Conservation (phyloP, 139 green algal genomes). For the Yamagishiella unicocca region DNA sequence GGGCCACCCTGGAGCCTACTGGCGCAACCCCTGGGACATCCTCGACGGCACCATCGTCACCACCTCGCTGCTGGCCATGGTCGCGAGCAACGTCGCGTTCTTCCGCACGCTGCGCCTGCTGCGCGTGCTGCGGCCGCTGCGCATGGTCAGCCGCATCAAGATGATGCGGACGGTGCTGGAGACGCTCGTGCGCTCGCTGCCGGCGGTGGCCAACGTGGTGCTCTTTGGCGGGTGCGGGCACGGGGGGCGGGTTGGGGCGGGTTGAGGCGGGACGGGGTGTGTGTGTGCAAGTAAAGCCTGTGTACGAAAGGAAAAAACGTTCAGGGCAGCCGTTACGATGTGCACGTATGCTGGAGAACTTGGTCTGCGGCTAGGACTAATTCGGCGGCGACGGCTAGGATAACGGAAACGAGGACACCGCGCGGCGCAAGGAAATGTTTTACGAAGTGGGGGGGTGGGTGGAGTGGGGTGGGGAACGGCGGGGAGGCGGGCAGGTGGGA, state of each 20-base stretch:
- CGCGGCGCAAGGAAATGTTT: no score
- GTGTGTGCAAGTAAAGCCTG: neutral
- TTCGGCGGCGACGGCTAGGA: no score
- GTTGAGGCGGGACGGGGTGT: neutral
- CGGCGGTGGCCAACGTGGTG: conserved; percentile 56
- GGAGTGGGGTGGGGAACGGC: no score
- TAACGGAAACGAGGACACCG: no score
- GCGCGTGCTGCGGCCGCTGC: conserved; percentile 67
- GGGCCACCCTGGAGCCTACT: conserved; percentile 56
- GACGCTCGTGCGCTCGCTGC: conserved; percentile 57
- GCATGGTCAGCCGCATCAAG: conserved; percentile 50
- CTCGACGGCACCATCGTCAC: conserved; percentile 67
- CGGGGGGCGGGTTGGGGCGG: neutral
- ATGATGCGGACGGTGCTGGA: conserved; percentile 61
- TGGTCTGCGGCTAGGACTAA: no score
- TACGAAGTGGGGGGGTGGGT: no score
- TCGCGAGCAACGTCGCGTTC: conserved; percentile 31
- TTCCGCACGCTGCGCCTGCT: conserved; percentile 68
- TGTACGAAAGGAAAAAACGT: no score
- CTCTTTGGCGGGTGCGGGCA: conserved; percentile 45
- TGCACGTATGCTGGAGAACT: no score
- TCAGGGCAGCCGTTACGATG: no score
- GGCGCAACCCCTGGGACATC: conserved; percentile 70
- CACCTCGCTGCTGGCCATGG: conserved; percentile 33
- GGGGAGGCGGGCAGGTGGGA: no score